Evolutionary conservation across 352 stramenopile genomes (phyloP), one percentile per base, ranked within the genome.

Genomic region (Phytophthora sansomeana): DNA sequence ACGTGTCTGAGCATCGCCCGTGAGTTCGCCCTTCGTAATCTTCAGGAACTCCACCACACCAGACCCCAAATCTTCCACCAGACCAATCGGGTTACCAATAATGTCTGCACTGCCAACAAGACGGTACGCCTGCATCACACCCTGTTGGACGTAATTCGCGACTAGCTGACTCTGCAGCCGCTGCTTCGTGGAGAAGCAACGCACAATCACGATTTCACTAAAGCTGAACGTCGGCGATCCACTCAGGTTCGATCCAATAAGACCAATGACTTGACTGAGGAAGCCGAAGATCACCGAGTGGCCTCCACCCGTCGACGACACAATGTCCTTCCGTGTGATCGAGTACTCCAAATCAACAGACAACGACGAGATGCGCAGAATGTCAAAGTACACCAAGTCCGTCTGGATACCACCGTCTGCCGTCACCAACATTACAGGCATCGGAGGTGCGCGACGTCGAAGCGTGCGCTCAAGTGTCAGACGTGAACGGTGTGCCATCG

Each of bases 31-130:
- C 67, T 92, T 94, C n/a, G 88, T 96, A 55, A 96, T 93, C 67
- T 95, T 96, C 26, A 96, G 48, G 57, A 96, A 96, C 42, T 94
- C 85, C 4, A 95, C 79, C 10, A 96, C 83, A 41, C 88, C 88
- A n/a, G 85, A 94, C 4, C 88, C 88, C 29, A 96, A 74, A 54
- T 96, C 88, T 62, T 94, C 88, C 1, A 96, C 88, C 24, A 96
- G 65, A n/a, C 88, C 88, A 16, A 96, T 92, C 4, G 88, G 88
- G 55, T 96, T 92, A 19, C 88, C 88, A 28, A 96, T 92, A 32
- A 96, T 94, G 62, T 96, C 88, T 19, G 83, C 87, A 65, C 86
- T 95, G 19, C 85, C 88, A 50, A 96, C 74, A 32, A 96, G 61
- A 24, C 87, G 87, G 47, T 96, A 96, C 21, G 86, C 88, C 41